A percentile compares a stretch with the other conserved stretches of the same genome.
Conservation (phyloP, 2,329 filamentous ascomycete genomes). For the Colletotrichum horii region DNA sequence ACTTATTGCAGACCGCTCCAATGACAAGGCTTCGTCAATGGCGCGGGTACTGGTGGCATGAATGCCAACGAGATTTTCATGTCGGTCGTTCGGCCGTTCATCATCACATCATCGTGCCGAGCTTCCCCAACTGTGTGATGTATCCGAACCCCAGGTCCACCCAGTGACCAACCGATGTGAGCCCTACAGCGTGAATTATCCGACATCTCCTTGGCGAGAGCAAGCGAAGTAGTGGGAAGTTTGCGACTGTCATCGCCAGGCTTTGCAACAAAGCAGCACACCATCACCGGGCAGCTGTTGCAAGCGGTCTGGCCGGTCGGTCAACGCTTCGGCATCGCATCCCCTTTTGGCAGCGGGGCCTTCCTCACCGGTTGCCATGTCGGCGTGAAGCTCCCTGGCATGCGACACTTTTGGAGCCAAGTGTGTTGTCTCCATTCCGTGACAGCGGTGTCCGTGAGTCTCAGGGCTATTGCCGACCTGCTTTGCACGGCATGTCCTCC, state of each 20-base stretch:
- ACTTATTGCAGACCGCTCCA: not conserved
- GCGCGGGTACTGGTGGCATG: not conserved
- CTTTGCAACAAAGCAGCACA: not conserved
- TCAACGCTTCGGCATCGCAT: not conserved
- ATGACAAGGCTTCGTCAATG: not conserved
- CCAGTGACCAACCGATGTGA: not conserved
- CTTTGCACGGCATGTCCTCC: not conserved
- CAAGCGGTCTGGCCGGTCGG: not conserved
- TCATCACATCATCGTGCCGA: conserved; percentile 4
- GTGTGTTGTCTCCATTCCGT: not conserved
- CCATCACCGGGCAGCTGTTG: not conserved
- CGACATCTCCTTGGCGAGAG: not conserved
- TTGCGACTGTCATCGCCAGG: not conserved
- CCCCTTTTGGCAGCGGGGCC: not conserved
- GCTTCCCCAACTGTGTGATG: conserved; percentile 1
- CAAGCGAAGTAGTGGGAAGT: not conserved
- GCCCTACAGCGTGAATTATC: not conserved
- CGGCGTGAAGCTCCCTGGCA: not conserved
- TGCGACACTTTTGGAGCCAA: not conserved
- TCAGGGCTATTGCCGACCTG: not conserved
- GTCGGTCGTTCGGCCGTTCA: not conserved
- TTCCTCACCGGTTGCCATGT: not conserved
- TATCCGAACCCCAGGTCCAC: not conserved
- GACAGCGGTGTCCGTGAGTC: not conserved
- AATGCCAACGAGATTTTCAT: not conserved